phyloP scores from a whole-genome alignment of 2,329 filamentous ascomycete genomes.

The Xylaria sp. region DNA sequence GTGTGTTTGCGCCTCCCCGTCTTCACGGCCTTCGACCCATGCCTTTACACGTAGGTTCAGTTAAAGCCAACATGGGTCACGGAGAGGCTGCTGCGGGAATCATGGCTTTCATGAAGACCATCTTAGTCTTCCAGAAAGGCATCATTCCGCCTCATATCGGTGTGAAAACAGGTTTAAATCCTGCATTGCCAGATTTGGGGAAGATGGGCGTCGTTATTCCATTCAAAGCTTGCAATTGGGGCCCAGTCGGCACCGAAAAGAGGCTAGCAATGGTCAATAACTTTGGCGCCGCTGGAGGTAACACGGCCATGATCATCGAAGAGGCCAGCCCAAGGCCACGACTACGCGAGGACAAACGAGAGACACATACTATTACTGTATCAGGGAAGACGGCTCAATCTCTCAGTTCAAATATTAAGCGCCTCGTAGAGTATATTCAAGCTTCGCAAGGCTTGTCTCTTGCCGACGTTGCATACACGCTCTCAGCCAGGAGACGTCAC shows the following conservation, averaged over 20 bases:
- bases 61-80: slow-evolving; percentile 38
- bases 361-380: not conserved
- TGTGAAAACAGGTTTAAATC: slow-evolving; percentile 37
- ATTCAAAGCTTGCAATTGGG: not conserved
- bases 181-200: slow-evolving; percentile 18
- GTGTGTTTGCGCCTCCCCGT: slow-evolving; percentile 55
- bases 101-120: slow-evolving; percentile 30
- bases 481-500: not conserved
- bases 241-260: not conserved
- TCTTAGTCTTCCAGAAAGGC: slow-evolving; percentile 35
- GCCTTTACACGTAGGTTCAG: slow-evolving; percentile 28
- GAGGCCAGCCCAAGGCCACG: slow-evolving; percentile 15
- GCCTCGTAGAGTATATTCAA: not conserved
- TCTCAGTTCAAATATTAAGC: not conserved
- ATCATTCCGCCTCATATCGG: slow-evolving; percentile 34
- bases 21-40: not conserved
- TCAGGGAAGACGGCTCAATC: not conserved
- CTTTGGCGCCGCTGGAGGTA: slow-evolving; percentile 39
- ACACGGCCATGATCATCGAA: slow-evolving; percentile 37
- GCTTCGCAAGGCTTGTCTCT: not conserved
- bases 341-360: no score
- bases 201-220: not conserved
- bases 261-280: slow-evolving; percentile 46
- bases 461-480: not conserved
- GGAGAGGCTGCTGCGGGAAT: slow-evolving; percentile 34